Evolutionary conservation across 2,329 filamentous ascomycete genomes (phyloP).

Genomic region (Dothiorella sarmentorum): DNA sequence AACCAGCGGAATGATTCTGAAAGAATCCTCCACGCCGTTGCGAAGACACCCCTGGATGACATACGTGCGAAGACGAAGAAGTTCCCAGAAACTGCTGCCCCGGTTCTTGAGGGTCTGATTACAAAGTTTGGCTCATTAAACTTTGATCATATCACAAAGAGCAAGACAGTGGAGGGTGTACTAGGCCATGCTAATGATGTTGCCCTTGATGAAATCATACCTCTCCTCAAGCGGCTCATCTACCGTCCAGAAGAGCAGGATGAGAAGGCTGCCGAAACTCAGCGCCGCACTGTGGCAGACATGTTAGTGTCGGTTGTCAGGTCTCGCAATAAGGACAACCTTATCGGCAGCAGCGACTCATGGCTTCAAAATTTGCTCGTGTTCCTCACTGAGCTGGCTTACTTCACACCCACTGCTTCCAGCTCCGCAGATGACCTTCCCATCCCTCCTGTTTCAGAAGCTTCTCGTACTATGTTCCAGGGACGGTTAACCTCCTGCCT

Average conservation of each 20-base stretch:
- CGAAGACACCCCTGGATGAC: conserved; percentile 69
- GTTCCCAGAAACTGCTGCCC: conserved; percentile 57
- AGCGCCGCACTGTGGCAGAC: conserved; percentile 50
- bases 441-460: conserved; percentile 45
- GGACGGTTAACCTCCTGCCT: conserved; percentile 55
- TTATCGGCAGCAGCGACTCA: conserved; percentile 37
- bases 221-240: conserved; percentile 48
- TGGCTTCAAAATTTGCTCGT: conserved; percentile 46
- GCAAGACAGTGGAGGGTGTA: conserved; percentile 76
- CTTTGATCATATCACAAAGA: conserved; percentile 83
- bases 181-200: conserved; percentile 57
- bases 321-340: conserved; percentile 32
- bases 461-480: conserved; percentile 51
- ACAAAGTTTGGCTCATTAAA: conserved; percentile 67
- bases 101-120: conserved; percentile 65
- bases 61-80: conserved; percentile 64
- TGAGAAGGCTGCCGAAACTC: conserved; percentile 43
- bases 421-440: conserved; percentile 35
- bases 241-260: conserved; percentile 45
- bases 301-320: conserved; percentile 51
- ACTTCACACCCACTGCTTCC: conserved; percentile 42
- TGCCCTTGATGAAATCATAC: conserved; percentile 52
- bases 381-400: conserved; percentile 48
- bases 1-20: conserved; percentile 78
- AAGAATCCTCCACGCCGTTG: conserved; percentile 74